These are phyloP conservation scores for Penicillium rolfsii DNA, from an alignment of 2,329 filamentous ascomycete species.

Conservation along the genomic window DNA sequence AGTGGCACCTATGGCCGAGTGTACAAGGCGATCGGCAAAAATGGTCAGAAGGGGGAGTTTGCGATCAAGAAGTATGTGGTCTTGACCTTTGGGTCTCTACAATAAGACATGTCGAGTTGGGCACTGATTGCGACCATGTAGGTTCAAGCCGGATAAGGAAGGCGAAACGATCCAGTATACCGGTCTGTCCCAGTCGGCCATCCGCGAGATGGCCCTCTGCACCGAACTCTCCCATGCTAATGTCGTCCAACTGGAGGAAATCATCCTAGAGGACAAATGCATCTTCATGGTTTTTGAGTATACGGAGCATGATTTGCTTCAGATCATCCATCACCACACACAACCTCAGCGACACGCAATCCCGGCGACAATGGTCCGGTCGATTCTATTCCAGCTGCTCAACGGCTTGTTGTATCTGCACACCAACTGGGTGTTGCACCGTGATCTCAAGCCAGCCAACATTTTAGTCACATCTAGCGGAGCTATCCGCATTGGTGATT, in stretches of 20 bases:
- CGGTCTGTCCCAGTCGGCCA: constrained; percentile 94
- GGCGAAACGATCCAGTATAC: constrained; percentile 94
- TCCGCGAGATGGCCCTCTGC: constrained; percentile 96
- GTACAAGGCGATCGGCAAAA: constrained; percentile 85
- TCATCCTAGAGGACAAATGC: constrained; percentile 96
- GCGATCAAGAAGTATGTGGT: constrained; percentile 87
- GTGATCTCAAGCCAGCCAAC: constrained; percentile 95
- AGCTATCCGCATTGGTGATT: constrained; percentile 90
- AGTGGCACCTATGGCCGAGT: constrained; percentile 97
- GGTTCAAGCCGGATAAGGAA: constrained; percentile 96
- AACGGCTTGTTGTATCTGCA: constrained; percentile 95
- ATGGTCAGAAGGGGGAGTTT: constrained; percentile 77
- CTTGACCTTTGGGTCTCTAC: background rate
- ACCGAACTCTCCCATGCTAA: constrained; percentile 88
- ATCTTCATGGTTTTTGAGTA: constrained; percentile 99
- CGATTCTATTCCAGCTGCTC: constrained; percentile 92
- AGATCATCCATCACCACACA: constrained; percentile 98
- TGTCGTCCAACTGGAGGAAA: constrained; percentile 88
- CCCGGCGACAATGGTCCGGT: constrained; percentile 84
- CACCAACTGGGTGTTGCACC: constrained; percentile 94
- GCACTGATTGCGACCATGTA: constrained; percentile 45
- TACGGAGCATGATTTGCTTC: constrained; percentile 92
- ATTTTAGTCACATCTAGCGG: constrained; percentile 95
- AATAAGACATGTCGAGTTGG: background rate
- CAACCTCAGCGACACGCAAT: constrained; percentile 87